Evolutionary conservation across 768 basidiomycete genomes (phyloP), one percentile per base, ranked within the genome.

Genomic region (Amanita muscaria): DNA sequence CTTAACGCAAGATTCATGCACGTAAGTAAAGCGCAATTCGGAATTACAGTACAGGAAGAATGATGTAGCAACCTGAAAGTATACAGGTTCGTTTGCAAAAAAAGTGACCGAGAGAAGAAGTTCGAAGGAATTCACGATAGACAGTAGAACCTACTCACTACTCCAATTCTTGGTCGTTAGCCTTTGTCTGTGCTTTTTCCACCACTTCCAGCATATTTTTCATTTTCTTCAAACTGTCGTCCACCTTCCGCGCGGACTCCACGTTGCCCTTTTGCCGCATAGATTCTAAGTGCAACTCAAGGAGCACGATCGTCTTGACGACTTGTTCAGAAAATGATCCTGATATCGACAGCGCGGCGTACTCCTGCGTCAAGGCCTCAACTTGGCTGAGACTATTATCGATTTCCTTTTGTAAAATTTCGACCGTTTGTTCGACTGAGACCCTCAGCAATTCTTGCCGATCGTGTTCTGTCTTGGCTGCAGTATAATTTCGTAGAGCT

Each of bases 301-400:
- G 15, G 18, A 43, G 15, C 1, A 12, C 10, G 31, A 43, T n/a
- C 4, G 42, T 32, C 30, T 43, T 43, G 15, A 16, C 15, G 31
- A 43, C 42, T 24, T 43, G 42, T 5, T 32, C 42, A n/a, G 42
- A 29, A 14, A 43, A 43, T 11, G 30, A 32, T 10, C 42, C 42
- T 16, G 31, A 33, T 3, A 43, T 18, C 21, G 42, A 43, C 23
- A 43, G 19, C n/a, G 21, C 34, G 31, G 42, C 29, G 23, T 33
- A 43, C 3, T 29, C 32, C 23, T 43, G 25, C 21, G 42, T 34
- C 2, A 43, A n/a, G 5, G 8, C 6, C 7, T 32, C 42, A 14
- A 43, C 19, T 4, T n/a, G 21, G 15, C 9, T 14, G 1, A 43
- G 42, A 11, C n/a, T 9, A 19, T 43, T 29, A 16, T 43, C 31